Evolutionary conservation across 352 stramenopile species (phyloP), one percentile per base, ranked within the genome.

Genomic region (Pythium rhizo-oryzae): DNA sequence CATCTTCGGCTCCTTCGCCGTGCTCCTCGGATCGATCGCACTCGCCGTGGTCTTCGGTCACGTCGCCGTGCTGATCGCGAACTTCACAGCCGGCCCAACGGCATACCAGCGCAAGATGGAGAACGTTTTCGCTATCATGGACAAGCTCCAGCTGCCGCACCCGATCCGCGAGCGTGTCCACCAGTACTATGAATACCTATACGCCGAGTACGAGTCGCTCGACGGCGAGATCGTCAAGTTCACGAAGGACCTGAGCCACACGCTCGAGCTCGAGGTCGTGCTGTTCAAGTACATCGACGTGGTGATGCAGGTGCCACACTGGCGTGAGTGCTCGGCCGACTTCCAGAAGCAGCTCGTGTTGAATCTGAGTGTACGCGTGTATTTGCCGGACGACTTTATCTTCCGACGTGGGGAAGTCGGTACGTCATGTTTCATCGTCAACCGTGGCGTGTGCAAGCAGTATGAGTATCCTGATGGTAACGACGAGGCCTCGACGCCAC

Each of bases 211-310:
- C 67, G 75, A 90, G 65, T 86, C 74, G 25, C 47, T 90, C 8
- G 76, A 92, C 56, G 77, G 77, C 8, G 62, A 82, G n/a, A 73
- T 87, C 19, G 71, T 33, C 28, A 33, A 33, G 28, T 33, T n/a
- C n/a, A n/a, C n/a, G n/a, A 80, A 82, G 23, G 63, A 79, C 1
- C 60, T 90, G 0, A 84, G 70, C 5, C 79, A 85, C 50, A 83
- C 80, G 11, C 74, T 92, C 6, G 74, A 74, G 13, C 73, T 86
- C 19, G 82, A 89, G 39, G 75, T 92, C n/a, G 77, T 76, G 49
- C 67, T 92, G 1, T 94, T 80, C 72, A 90, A 90, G 68, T 93
- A 87, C 62, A 84, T 85, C 69, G 74, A 89, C 50, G 50, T 89
- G 13, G 69, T 87, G 19, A 84, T 85, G 71, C 68, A 80, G 59